A percentile compares a stretch with the other conserved stretches of the same genome.
Conservation (phyloP, 805 yeast genomes). For the Candida silvicultrix region DNA sequence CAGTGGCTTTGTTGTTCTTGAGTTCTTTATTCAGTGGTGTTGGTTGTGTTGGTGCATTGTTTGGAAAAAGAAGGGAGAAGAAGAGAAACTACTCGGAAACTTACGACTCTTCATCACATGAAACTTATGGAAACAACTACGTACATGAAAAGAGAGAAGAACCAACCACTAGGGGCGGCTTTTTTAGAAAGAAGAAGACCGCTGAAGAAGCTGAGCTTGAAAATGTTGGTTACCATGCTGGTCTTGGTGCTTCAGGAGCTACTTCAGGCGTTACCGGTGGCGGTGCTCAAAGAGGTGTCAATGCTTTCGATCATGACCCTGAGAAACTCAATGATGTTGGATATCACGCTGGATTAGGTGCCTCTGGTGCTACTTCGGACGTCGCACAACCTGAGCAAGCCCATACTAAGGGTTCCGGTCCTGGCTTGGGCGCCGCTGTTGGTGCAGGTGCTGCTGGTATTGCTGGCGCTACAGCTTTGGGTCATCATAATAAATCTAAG, state of each 20-base stretch:
- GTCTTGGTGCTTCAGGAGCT: conserved; percentile 3
- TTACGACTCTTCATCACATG: conserved; percentile 20
- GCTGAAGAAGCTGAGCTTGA: conserved; percentile 4
- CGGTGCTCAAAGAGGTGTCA: conserved; percentile 1
- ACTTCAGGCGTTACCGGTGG: not conserved
- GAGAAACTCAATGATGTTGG: not conserved
- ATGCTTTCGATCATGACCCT: not conserved
- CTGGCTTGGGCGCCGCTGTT: not conserved
- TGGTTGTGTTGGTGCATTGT: conserved; percentile 14
- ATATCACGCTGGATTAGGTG: not conserved
- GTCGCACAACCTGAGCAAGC: not conserved
- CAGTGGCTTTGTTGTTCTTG: conserved; percentile 24
- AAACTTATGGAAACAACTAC: conserved; percentile 22
- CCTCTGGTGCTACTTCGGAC: not conserved
- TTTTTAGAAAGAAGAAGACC: conserved; percentile 11
- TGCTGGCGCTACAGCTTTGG: not conserved
- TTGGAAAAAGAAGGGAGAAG: conserved; percentile 7
- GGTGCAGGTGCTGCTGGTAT: conserved; percentile 3
- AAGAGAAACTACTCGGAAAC: conserved; percentile 10
- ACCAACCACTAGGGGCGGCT: conserved; percentile 8
- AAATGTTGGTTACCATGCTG: conserved; percentile 10
- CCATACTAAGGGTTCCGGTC: not conserved
- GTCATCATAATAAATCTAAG: not conserved
- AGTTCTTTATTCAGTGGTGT: conserved; percentile 14
- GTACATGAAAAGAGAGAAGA: conserved; percentile 10